These are phyloP conservation scores for Coemansia sp. DNA, from an alignment of 192 early-diverging fungal species.

Conservation along the genomic window DNA sequence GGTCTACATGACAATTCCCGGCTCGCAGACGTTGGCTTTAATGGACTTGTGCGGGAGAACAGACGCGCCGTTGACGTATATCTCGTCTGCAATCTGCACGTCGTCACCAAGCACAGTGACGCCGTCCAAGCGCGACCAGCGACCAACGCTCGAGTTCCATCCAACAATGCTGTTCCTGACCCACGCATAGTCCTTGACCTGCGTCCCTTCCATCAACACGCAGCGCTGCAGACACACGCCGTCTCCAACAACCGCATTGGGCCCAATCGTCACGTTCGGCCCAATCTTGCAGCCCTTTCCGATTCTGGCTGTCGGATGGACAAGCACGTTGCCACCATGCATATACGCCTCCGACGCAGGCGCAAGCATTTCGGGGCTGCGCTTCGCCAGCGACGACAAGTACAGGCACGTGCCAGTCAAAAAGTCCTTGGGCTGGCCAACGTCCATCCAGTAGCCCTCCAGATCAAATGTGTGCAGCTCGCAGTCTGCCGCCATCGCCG, in stretches of 20 bases:
- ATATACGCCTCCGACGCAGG: constrained; percentile 68
- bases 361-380: constrained; percentile 68
- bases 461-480: constrained; percentile 93
- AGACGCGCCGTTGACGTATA: constrained; percentile 93
- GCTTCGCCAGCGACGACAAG: constrained; percentile 78
- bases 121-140: constrained; percentile 94
- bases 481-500: constrained; percentile 79
- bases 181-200: constrained; percentile 90
- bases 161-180: constrained; percentile 89
- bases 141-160: constrained; percentile 93
- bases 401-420: constrained; percentile 94
- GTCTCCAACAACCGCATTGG: constrained; percentile 86
- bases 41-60: constrained; percentile 98
- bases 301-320: constrained; percentile 88
- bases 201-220: constrained; percentile 82
- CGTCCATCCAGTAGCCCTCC: constrained; percentile 99
- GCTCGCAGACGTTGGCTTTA: constrained; percentile 83
- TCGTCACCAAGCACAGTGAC: constrained; percentile 96
- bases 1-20: constrained; percentile 90
- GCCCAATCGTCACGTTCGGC: constrained; percentile 95
- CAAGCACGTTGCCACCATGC: constrained; percentile 85
- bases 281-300: constrained; percentile 97
- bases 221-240: constrained; percentile 90
- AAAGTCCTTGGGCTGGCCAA: constrained; percentile 99
- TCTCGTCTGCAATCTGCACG: constrained; percentile 90